Conservation (phyloP, 2,329 filamentous ascomycete genomes). For the Alternaria sp. region DNA sequence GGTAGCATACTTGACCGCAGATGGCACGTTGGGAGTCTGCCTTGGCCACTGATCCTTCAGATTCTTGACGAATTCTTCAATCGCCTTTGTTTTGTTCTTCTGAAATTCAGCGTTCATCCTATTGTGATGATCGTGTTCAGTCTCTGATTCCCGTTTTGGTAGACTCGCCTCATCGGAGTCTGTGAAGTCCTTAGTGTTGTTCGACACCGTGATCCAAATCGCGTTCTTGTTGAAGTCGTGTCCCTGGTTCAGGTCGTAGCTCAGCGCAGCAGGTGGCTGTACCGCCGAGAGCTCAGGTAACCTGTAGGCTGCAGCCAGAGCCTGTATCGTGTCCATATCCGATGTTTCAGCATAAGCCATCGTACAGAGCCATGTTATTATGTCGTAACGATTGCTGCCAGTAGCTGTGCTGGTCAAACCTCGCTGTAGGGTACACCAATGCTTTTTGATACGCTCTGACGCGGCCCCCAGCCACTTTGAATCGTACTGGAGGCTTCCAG, state of each 20-base stretch:
- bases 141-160: conserved; percentile 23
- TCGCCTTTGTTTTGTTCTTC: conserved; percentile 11
- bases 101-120: conserved; percentile 18
- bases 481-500: conserved; percentile 26
- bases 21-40: conserved; percentile 17
- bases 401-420: conserved; percentile 5
- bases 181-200: conserved; percentile 9
- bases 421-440: conserved; percentile 38
- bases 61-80: conserved; percentile 16
- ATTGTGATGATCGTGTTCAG: conserved; percentile 8
- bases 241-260: conserved; percentile 23
- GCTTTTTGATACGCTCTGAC: conserved; percentile 10
- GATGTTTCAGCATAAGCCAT: conserved; percentile 31
- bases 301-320: conserved; percentile 31
- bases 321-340: conserved; percentile 34
- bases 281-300: conserved; percentile 14
- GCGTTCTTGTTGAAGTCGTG: background rate
- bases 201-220: conserved; percentile 3
- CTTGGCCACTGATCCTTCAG: conserved; percentile 33
- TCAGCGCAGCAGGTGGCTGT: conserved; percentile 11
- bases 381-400: conserved; percentile 19
- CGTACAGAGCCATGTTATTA: conserved; percentile 39
- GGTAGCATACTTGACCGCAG: background rate
- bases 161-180: conserved; percentile 23
- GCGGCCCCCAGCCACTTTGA: conserved; percentile 30